A percentile compares a stretch with the other conserved stretches of the same genome.
Evolutionary conservation across 164 flowering plant species (phyloP).

Genomic region (Cinnamomum chago): DNA sequence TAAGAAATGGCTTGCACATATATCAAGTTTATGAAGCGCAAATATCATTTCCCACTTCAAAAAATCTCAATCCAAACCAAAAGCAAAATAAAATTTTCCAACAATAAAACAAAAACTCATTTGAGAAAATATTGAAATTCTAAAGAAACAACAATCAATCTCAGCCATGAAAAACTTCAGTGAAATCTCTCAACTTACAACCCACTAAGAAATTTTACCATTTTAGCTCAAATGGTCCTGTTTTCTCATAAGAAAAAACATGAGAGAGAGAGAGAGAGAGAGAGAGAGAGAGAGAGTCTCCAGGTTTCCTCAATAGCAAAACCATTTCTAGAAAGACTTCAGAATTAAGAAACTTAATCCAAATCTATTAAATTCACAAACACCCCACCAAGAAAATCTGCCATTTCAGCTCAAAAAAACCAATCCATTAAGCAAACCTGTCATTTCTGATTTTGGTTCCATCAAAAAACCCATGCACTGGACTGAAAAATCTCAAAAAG

Average conservation of each 20-base stretch:
- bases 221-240: not conserved
- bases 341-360: not conserved
- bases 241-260: not conserved
- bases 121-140: not conserved
- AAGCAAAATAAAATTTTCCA: not conserved
- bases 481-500: not conserved
- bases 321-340: not conserved
- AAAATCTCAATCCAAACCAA: not conserved
- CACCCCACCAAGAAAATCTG: not conserved
- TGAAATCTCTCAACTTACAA: not conserved
- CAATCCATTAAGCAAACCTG: not conserved
- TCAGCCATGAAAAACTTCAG: not conserved
- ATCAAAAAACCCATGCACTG: not conserved
- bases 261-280: constrained; percentile 1
- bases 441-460: not conserved
- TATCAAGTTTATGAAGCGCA: too few species aligned
- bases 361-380: not conserved
- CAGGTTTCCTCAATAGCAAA: not conserved
- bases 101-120: constrained; percentile 3
- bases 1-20: too few species aligned
- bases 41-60: not conserved
- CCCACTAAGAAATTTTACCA: not conserved
- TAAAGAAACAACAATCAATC: not conserved
- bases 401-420: not conserved
- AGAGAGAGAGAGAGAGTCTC: constrained; percentile 5